Percentiles rank a stretch among this genome's conserved stretches.
Conservation (phyloP, 352 stramenopile species). For the Globisporangium cystogenes region DNA sequence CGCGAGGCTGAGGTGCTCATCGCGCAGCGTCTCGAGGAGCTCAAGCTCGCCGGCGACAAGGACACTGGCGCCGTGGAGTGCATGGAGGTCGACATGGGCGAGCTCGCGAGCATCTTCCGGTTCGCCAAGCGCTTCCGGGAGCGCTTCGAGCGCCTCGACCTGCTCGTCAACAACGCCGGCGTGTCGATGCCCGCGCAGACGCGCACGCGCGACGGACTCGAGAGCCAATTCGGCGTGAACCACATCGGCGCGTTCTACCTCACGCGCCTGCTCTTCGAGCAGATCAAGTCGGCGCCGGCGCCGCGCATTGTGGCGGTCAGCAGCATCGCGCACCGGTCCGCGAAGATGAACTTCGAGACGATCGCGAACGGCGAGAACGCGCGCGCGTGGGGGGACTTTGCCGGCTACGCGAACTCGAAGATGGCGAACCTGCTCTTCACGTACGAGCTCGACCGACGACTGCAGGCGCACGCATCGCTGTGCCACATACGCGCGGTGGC, state of each 20-base stretch:
- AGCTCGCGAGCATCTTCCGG: constrained; percentile 19
- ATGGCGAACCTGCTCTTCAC: constrained; percentile 50
- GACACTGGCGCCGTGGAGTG: constrained; percentile 5
- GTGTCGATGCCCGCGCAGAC: constrained; percentile 20
- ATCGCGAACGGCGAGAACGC: constrained; percentile 35
- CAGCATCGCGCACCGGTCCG: constrained; percentile 37
- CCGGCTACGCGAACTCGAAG: constrained; percentile 43
- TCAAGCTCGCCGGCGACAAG: constrained; percentile 2
- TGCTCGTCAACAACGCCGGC: constrained; percentile 78
- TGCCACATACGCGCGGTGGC: constrained; percentile 21
- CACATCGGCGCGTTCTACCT: constrained; percentile 68
- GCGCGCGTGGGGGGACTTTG: no score
- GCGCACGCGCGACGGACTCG: constrained; percentile 31
- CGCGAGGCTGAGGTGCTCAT: constrained; percentile 21
- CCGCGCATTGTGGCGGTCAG: constrained; percentile 46
- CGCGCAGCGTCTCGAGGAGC: no score
- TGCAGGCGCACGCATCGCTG: constrained; percentile 16
- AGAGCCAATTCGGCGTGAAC: constrained; percentile 71
- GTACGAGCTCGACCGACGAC: constrained; percentile 28
- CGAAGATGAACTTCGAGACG: constrained; percentile 23
- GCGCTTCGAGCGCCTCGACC: constrained; percentile 27
- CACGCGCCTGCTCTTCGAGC: constrained; percentile 37
- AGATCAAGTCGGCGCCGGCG: constrained; percentile 23
- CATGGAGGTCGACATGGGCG: constrained; percentile 19
- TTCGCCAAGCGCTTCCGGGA: constrained; percentile 13